Base-by-base conservation (phyloP, 176 grass and related monocot genomes). In the Calamus simplicifolius region DNA sequence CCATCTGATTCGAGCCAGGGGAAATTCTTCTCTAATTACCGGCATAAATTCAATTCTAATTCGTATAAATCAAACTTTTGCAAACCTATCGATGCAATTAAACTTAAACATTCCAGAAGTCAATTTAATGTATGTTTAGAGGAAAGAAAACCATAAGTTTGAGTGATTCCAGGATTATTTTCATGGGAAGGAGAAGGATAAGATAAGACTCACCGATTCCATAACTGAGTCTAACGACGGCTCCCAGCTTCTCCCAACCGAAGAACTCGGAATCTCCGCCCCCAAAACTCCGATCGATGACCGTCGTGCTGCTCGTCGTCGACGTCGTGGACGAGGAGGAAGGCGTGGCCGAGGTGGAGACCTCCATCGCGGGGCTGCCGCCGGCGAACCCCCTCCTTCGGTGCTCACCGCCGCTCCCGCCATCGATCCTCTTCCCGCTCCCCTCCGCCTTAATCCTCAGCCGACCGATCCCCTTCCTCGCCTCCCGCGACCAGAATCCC, bases 221-320 rank as follows among this genome's bases (percentile, higher is more conserved):
- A 27, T 96, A 96, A 68, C 77, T 87, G 61, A 96, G 86, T 68
- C 91, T 58, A 15, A 96, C 86, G 21, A 96, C 76, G 3, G 91
- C 91, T 4, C 77, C 91, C 2, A 96, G 71, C 80, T 73, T 84
- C 49, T 96, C 91, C 91, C 83, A 90, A 62, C 87, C 76, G 43
- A 86, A 74, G 49, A 80, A 80, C 69, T 90, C 91, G 1, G 91
- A 79, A 23, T 90, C 86, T 2, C 79, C 51, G 16, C 64, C 70
- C 3, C 51, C 27, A 16, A 76, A 82, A 58, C 66, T 72, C 19
- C 54, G 16, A 8, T 82, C 72, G 26, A 67, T 66, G 29, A 69
- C 26, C 4, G 64, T 53, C 26, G 64, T 51, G 25, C 35, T 43
- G 35, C 35, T 43, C 3, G 10, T 43, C 35, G 43, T 58, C 7